Evolutionary conservation across 768 basidiomycete species (phyloP).

Genomic region (Cystobasidiopsis lactophilus): DNA sequence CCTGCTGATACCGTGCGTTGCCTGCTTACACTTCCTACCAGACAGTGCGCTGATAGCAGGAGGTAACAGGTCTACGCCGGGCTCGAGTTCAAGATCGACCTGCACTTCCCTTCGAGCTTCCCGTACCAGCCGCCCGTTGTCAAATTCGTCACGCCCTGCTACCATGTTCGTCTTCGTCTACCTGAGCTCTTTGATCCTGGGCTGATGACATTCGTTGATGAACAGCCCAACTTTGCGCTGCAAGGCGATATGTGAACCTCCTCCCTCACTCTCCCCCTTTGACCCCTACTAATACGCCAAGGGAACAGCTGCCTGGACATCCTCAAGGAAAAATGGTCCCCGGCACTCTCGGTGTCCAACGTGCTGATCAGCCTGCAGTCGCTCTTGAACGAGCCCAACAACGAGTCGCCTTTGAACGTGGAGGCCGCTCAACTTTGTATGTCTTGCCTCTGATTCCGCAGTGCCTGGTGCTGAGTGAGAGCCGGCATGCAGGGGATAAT

Average conservation of each 20-base stretch:
- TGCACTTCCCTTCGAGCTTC: constrained; percentile 67
- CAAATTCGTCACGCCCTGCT: constrained; percentile 63
- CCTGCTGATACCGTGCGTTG: constrained; percentile 6
- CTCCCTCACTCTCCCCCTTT: too few species aligned
- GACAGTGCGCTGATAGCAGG: too few species aligned
- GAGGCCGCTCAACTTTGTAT: constrained; percentile 66
- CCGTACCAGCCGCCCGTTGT: constrained; percentile 67
- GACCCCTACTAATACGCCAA: too few species aligned
- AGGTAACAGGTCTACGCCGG: constrained; percentile 42
- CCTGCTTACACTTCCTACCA: too few species aligned
- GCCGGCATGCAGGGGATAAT: too few species aligned
- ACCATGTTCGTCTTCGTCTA: too few species aligned
- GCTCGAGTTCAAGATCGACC: constrained; percentile 57
- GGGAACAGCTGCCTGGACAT: constrained; percentile 77
- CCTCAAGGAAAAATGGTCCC: constrained; percentile 85
- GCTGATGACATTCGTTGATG: too few species aligned
- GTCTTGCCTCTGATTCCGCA: too few species aligned
- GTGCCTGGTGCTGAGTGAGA: too few species aligned
- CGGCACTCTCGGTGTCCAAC: constrained; percentile 76
- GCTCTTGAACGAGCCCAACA: constrained; percentile 35
- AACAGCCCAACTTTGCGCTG: constrained; percentile 73
- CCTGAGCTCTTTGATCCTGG: too few species aligned
- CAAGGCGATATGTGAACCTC: constrained; percentile 20
- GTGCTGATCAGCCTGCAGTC: constrained; percentile 59
- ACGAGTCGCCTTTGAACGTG: constrained; percentile 55